Base-by-base conservation (phyloP, 192 early-diverging fungal species). In the Rhizoclosmatium globosum region DNA sequence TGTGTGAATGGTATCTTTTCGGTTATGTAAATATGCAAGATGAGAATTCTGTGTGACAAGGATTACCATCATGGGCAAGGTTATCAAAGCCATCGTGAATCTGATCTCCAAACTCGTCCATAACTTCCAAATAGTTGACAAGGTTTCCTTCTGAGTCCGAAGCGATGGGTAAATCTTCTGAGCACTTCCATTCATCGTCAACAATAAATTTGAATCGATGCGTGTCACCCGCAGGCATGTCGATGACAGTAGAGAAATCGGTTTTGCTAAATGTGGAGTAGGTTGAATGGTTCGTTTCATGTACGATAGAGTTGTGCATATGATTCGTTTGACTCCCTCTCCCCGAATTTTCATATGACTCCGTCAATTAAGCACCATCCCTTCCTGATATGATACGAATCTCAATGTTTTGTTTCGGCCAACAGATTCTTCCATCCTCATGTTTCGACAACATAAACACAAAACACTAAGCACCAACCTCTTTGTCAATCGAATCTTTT, bases 131-230 rank as follows among this genome's bases (percentile, higher is more conserved):
- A 81, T 94, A 97, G 80, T 99, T 99, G 68, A 99, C 96, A 38
- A 98, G 80, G 75, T 98, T 98, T 59, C 98, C 98, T 77, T 98
- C 95, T 3, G 94, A 90, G 77, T 99, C 98, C 0, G 94, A 94
- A 1, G 95, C 95, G 56, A 94, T 94, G 64, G 95, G 92, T 59
- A 98, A 84, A 66, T 96, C 93, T 64, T 94, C 94, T 0, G 93
- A 95, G 71, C 97, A 98, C 70, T 95, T 95, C 98, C 98, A 99
- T 76, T 98, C 96, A 77, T 96, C 95, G 81, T 99, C 97, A 4
- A 99, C 97, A 82, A 99, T 98, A 77, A 96, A 99, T 85, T 99
- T 99, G 67, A 98, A 91, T 78, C 93, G 93, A 83, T 99, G 97
- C 3, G 94, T 97, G 13, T 79, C 68, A 56, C 97, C 97, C 23